phyloP scores from a whole-genome alignment of 2,329 filamentous ascomycete genomes.

The Rosellinia necatrix region DNA sequence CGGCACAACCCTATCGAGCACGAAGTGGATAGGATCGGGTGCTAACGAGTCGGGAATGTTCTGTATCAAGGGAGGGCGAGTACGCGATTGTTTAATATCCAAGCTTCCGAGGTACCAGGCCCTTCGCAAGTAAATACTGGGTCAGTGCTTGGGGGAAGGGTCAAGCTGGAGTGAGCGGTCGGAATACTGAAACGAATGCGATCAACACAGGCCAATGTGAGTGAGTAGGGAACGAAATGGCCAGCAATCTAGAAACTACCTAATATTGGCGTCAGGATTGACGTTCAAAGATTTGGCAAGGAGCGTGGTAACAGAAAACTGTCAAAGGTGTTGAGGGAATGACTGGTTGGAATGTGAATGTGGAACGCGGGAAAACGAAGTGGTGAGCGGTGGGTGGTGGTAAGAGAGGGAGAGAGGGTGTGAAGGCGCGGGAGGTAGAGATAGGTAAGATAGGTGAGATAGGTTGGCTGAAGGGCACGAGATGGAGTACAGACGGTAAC shows the following conservation, averaged over 20 bases:
- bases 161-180: constrained; percentile 12
- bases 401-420: constrained; percentile 15
- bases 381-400: constrained; percentile 18
- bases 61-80: constrained; percentile 9
- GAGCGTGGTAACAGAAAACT: constrained; percentile 37
- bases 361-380: constrained; percentile 21
- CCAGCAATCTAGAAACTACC: constrained; percentile 32
- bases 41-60: constrained; percentile 4
- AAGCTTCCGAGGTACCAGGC: constrained; percentile 23
- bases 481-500: constrained; percentile 7
- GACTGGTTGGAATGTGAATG: constrained; percentile 31
- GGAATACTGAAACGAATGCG: constrained; percentile 36
- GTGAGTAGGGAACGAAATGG: constrained; percentile 36
- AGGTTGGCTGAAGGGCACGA: constrained; percentile 3
- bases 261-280: constrained; percentile 24
- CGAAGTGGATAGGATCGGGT: neutral
- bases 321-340: constrained; percentile 26
- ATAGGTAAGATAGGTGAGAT: too few species aligned
- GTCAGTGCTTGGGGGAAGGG: constrained; percentile 27
- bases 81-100: constrained; percentile 21
- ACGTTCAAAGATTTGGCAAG: constrained; percentile 30
- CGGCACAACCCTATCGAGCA: constrained; percentile 2
- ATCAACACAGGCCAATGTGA: constrained; percentile 37
- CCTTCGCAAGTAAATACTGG: constrained; percentile 27
- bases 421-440: constrained; percentile 6